These are phyloP conservation scores for Chlorella sp. DNA, from an alignment of 139 green algal species.

Conservation along the genomic window DNA sequence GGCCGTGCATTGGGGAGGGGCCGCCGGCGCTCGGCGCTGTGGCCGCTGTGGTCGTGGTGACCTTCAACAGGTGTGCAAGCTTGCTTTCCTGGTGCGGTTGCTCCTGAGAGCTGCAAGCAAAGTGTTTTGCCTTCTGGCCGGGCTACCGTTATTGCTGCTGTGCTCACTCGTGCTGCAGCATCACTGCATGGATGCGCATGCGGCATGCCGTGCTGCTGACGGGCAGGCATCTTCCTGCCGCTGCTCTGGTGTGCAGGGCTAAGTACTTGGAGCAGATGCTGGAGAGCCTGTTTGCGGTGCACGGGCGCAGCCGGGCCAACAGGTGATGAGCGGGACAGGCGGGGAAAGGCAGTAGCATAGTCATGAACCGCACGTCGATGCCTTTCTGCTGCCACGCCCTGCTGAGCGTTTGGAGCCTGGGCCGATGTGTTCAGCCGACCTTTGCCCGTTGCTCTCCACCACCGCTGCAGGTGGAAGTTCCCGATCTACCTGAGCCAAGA, in stretches of 20 bases:
- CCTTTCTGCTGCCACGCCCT: too few relatives aligned
- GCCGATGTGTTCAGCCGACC: too few relatives aligned
- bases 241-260: neutral
- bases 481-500: constrained; percentile 68
- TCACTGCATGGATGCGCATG: too few relatives aligned
- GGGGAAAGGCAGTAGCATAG: neutral
- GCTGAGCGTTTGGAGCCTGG: too few relatives aligned
- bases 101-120: too few relatives aligned
- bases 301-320: constrained; percentile 36
- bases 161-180: too few relatives aligned
- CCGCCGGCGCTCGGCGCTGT: neutral
- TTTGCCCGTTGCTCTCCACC: too few relatives aligned
- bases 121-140: too few relatives aligned
- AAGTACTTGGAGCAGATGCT: constrained; percentile 52
- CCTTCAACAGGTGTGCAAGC: constrained; percentile 41
- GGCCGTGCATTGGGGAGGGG: constrained; percentile 19
- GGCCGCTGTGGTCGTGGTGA: constrained; percentile 60
- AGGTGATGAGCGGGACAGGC: constrained; percentile 2
- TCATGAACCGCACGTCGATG: too few relatives aligned
- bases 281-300: constrained; percentile 38
- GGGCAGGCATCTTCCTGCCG: neutral
- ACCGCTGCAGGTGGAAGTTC: constrained; percentile 53
- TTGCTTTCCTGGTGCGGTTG: too few relatives aligned
- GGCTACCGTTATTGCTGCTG: too few relatives aligned
- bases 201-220: too few relatives aligned